Base-by-base conservation (phyloP, 1,139 yeast species). In the Saccharomyces pastorianus region DNA sequence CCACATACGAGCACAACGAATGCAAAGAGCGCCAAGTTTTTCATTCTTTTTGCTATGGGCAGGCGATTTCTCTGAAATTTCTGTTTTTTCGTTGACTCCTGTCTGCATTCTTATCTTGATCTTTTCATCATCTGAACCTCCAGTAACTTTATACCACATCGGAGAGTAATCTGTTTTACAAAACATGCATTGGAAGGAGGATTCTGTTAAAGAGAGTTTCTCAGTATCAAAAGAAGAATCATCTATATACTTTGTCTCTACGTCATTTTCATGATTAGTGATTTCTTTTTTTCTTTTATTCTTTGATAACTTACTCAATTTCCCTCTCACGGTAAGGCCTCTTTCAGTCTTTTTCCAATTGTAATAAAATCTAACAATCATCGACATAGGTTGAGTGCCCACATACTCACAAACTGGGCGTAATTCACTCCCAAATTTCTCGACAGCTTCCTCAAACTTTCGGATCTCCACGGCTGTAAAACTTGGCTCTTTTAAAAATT, bases 1-100 rank as follows among this genome's bases (percentile, higher is more conserved):
- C 99, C 99, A 93, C 46, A 93, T 69, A 55, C 85, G 76, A 0
- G 97, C 96, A 73, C 99, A 93, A 53, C 98, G 76, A 50, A 79
- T 73, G 67, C 99, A 93, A 17, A 93, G 73, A 0, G 90, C 96
- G 9, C 75, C 68, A 0, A 76, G 58, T 4, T 65, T 58, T 4
- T 67, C 71, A 4, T 62, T 62, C 5, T 61, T 58, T 3, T 66
- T 66, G 13, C 73, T 68, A 8, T 48, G 32, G 8, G 47, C 42
- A 7, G 38, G 14, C 9, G 46, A 5, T 47, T 51, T 53, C 25
- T 47, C 88, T 61, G 82, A 86, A 8, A 85, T 77, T 0, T 89
- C 83, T 7, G 59, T 52, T 46, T 57, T 59, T 41, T 61, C 65
- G 42, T 55, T 58, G 6, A 61, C 62, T 4, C 64, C 62, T 13